These are phyloP conservation scores for Lophium mytilinum DNA, from an alignment of 495 filamentous ascomycete species.

Conservation along the genomic window DNA sequence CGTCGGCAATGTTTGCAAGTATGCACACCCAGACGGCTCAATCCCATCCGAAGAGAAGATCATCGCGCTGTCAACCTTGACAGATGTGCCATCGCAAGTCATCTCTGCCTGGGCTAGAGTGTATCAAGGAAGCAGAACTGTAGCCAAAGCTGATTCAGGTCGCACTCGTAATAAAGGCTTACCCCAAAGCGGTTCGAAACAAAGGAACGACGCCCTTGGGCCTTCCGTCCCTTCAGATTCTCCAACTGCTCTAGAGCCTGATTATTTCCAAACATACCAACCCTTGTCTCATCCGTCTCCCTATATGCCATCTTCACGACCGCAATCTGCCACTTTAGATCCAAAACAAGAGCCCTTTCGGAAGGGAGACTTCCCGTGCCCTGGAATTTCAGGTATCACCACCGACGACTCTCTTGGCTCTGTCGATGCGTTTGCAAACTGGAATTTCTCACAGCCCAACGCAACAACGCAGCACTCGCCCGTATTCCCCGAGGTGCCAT, in stretches of 20 bases:
- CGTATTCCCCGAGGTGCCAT: slow-evolving; percentile 14
- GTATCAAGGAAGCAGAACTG: no score
- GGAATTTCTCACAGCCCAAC: neutral
- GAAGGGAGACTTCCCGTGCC: neutral
- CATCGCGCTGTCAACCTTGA: no score
- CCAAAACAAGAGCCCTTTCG: neutral
- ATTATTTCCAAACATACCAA: slow-evolving; percentile 18
- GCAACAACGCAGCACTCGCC: neutral
- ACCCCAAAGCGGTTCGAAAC: no score
- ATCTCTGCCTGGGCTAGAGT: no score
- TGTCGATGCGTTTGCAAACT: slow-evolving; percentile 1
- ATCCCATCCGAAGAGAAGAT: no score
- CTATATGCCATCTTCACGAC: slow-evolving; percentile 16
- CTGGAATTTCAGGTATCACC: slow-evolving; percentile 15
- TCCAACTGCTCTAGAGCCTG: slow-evolving; percentile 14
- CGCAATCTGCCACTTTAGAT: slow-evolving; percentile 9
- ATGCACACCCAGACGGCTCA: no score
- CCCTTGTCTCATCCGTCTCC: slow-evolving; percentile 21
- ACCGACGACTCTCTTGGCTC: slow-evolving; percentile 6
- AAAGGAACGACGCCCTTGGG: no score
- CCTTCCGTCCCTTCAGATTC: no score
- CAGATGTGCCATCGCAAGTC: no score
- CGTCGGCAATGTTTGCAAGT: no score
- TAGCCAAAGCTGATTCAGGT: no score
- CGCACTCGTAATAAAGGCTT: no score